Base-by-base conservation (phyloP, 2,329 filamentous ascomycete species). In the Conoideocrella luteorostrata region DNA sequence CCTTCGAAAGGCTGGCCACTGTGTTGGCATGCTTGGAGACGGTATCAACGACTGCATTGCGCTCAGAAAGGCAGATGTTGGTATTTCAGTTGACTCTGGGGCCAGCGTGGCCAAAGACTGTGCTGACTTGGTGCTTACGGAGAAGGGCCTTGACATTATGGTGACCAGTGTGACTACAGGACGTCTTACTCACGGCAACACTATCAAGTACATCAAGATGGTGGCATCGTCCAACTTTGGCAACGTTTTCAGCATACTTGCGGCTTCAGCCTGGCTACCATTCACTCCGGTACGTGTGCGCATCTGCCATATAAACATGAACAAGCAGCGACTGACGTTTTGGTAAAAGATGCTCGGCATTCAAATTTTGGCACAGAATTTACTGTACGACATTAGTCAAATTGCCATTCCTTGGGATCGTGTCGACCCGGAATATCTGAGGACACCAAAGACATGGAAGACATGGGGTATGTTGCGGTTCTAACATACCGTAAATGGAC, bases 201-300 rank as follows among this genome's bases (percentile, higher is more conserved):
- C 56, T 4, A 55, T 58, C 52, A 58, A 58, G 44, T 58, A 58
- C 41, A 56, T 58, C 47, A 58, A 56, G 54, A 59, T 59, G 57
- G 57, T 58, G 9, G 47, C 56, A 7, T 59, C 57, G 1, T 58
- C 56, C 48, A 59, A 59, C 44, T 57, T 59, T 41, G 57, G 57
- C 24, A 59, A 59, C 30, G 57, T 59, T 11, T 58, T 59, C 28
- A 58, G 55, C 28, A 53, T 58, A 29, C 44, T 59, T 5, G 48
- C 52, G 0, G 56, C 56, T 2, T 57, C 56, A 21, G 51, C 57
- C 1, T 59, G 56, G 57, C 50, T 59, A 1, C 57, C 54, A 3
- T 59, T 53, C 36, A 52, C 53, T n/a, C 52, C 50, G 21, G 43
- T 46, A 47, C 24, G 37, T 23, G n/a, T n/a, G n/a, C n/a, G n/a